These are phyloP conservation scores for Agaricus subrufescens DNA, from an alignment of 768 basidiomycete species.

Conservation along the genomic window DNA sequence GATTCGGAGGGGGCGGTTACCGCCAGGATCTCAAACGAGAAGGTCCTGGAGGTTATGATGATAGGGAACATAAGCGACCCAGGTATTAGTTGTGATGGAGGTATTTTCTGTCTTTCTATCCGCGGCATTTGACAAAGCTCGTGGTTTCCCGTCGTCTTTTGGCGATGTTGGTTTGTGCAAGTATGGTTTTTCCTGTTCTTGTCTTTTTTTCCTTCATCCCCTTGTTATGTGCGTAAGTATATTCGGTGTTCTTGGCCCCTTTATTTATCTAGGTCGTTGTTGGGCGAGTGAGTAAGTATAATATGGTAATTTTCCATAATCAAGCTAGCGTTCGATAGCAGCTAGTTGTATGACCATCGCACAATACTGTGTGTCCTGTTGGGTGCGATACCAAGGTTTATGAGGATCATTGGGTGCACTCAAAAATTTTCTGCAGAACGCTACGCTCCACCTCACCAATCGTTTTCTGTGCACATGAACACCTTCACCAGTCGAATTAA, in stretches of 20 bases:
- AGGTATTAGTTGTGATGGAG: slow-evolving; percentile 51
- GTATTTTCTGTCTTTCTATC: slow-evolving; percentile 8
- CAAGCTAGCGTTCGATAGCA: not conserved
- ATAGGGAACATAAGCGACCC: slow-evolving; percentile 77
- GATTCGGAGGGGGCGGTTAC: slow-evolving; percentile 47
- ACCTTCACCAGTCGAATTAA: too few species aligned
- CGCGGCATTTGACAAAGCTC: slow-evolving; percentile 6
- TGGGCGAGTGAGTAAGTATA: slow-evolving; percentile 9
- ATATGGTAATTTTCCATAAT: not conserved
- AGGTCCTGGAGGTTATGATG: slow-evolving; percentile 73
- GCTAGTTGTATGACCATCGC: slow-evolving; percentile 2
- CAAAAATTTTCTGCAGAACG: too few species aligned
- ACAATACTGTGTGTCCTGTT: not conserved
- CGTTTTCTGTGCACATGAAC: too few species aligned
- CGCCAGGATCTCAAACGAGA: slow-evolving; percentile 77
- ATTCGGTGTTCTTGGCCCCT: not conserved
- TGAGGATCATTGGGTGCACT: too few species aligned
- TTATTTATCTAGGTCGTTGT: not conserved
- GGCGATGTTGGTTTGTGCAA: slow-evolving; percentile 12
- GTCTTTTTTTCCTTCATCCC: slow-evolving; percentile 3
- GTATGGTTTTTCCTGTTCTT: slow-evolving; percentile 11
- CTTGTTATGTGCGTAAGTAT: slow-evolving; percentile 21
- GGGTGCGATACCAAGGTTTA: too few species aligned
- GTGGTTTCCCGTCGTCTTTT: not conserved
- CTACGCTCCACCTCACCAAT: too few species aligned